These are phyloP conservation scores for Boechera retrofracta DNA, from an alignment of 345 rosid species.

Conservation along the genomic window DNA sequence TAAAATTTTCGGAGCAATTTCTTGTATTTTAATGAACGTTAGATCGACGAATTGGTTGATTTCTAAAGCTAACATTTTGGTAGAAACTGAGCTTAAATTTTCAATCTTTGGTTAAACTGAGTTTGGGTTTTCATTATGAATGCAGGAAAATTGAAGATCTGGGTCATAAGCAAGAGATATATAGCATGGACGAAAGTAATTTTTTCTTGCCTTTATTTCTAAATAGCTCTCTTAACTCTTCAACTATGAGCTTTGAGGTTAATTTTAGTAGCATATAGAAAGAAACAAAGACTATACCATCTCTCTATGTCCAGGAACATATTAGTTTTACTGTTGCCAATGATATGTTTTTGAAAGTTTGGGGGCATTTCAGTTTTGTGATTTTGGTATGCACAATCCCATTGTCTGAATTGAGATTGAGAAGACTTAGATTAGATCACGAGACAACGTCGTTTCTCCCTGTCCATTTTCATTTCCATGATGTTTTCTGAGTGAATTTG, in stretches of 20 bases:
- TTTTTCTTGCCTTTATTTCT: background rate
- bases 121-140: background rate
- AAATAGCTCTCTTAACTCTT: background rate
- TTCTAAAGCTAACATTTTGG: background rate
- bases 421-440: background rate
- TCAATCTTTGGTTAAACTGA: background rate
- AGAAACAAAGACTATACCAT: background rate
- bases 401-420: background rate
- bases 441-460: background rate
- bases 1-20: background rate
- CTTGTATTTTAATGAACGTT: background rate
- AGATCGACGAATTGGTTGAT: background rate
- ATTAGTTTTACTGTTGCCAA: background rate
- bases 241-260: background rate
- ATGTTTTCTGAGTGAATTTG: background rate
- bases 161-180: slow-evolving; percentile 14
- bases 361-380: slow-evolving; percentile 11
- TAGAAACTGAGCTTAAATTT: background rate
- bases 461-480: background rate
- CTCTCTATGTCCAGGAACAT: background rate
- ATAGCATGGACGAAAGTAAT: slow-evolving; percentile 41
- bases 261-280: background rate
- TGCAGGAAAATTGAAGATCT: slow-evolving; percentile 38
- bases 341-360: background rate
- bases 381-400: background rate